phyloP scores from a whole-genome alignment of 164 flowering plant species.

The Liquidambar formosana region DNA sequence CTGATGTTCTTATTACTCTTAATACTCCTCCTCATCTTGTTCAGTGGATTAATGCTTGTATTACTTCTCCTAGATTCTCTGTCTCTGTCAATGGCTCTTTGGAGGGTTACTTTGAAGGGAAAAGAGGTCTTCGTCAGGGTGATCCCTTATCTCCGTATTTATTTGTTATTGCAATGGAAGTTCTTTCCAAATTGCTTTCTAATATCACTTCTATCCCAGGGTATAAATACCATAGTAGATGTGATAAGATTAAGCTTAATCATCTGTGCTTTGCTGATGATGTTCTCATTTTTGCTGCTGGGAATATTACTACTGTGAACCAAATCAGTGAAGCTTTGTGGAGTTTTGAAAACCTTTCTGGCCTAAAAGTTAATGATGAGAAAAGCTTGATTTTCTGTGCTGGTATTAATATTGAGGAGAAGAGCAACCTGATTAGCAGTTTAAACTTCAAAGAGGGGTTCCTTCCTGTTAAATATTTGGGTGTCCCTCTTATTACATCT shows the following conservation, averaged over 20 bases:
- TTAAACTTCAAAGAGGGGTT: too few relatives aligned
- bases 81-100: too few relatives aligned
- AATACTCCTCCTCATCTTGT: too few relatives aligned
- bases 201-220: background rate
- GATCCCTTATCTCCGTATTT: slow-evolving; percentile 5
- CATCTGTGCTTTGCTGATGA: too few relatives aligned
- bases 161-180: background rate
- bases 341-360: too few relatives aligned
- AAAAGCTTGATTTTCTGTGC: too few relatives aligned
- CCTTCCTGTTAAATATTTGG: too few relatives aligned
- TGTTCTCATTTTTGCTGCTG: background rate
- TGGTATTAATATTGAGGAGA: background rate
- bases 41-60: too few relatives aligned
- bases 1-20: too few relatives aligned
- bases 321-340: background rate
- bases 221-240: background rate
- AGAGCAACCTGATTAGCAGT: background rate
- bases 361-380: background rate
- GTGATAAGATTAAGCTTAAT: background rate
- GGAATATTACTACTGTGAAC: background rate
- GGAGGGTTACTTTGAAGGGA: too few relatives aligned
- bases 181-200: background rate
- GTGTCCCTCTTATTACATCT: background rate
- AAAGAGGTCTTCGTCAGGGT: slow-evolving; percentile 13
- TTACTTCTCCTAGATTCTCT: too few relatives aligned